These are phyloP conservation scores for Kwoniella dendrophila DNA, from an alignment of 768 basidiomycete species.

Conservation along the genomic window DNA sequence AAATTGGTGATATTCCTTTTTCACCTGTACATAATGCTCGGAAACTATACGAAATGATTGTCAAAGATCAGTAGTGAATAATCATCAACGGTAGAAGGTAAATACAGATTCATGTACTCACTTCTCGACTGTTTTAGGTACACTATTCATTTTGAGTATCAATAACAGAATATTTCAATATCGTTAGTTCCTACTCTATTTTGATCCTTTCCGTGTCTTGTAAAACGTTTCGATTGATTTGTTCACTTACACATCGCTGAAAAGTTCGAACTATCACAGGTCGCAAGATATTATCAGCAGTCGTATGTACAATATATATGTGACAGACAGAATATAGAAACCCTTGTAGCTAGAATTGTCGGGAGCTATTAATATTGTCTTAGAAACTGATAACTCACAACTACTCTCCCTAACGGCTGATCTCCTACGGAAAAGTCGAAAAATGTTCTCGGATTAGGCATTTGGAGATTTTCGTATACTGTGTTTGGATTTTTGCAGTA, in stretches of 20 bases:
- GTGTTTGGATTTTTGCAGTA: too few relatives aligned
- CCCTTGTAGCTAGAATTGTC: neutral
- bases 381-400: slow-evolving; percentile 40
- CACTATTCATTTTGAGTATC: slow-evolving; percentile 46
- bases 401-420: slow-evolving; percentile 46
- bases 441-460: slow-evolving; percentile 33
- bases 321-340: neutral
- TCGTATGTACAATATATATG: neutral
- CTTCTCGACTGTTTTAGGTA: slow-evolving; percentile 77
- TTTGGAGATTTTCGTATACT: too few relatives aligned
- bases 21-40: slow-evolving; percentile 84
- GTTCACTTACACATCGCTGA: slow-evolving; percentile 60
- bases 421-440: slow-evolving; percentile 76
- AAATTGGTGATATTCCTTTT: slow-evolving; percentile 68
- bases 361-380: neutral
- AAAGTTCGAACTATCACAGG: slow-evolving; percentile 63
- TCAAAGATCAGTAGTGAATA: slow-evolving; percentile 12
- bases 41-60: slow-evolving; percentile 84
- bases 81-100: neutral
- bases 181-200: too few relatives aligned
- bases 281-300: neutral
- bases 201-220: neutral
- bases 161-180: neutral
- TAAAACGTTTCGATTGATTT: neutral
- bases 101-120: slow-evolving; percentile 53